Conservation (phyloP, 2,329 filamentous ascomycete species). For the Colletotrichum eremochloae region DNA sequence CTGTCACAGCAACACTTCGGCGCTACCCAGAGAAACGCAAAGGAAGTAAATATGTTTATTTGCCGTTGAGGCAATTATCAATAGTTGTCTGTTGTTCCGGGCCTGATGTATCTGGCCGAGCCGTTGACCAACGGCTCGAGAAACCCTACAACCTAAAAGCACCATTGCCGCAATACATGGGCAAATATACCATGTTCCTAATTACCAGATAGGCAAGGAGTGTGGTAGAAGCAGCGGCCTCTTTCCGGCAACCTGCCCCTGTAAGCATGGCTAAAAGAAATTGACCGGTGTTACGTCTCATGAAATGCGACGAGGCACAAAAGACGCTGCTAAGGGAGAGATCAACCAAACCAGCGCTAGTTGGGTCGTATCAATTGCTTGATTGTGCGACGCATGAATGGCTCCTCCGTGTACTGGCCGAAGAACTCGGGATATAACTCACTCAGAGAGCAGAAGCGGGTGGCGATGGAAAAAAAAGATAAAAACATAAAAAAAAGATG, state of each 20-base stretch:
- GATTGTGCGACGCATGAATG: background rate
- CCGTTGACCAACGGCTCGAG: background rate
- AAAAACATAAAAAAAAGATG: background rate
- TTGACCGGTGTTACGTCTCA: background rate
- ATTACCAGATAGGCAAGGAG: background rate
- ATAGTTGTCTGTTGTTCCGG: background rate
- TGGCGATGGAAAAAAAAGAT: background rate
- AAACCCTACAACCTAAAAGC: background rate
- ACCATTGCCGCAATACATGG: background rate
- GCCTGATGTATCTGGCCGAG: background rate
- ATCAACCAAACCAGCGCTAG: background rate
- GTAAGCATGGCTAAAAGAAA: background rate
- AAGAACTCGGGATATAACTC: background rate
- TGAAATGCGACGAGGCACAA: background rate
- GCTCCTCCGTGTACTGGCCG: background rate
- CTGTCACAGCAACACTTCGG: background rate
- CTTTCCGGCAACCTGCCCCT: background rate
- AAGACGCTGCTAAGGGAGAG: background rate
- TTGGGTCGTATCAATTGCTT: background rate
- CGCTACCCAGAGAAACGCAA: background rate
- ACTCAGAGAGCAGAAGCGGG: background rate
- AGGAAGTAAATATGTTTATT: background rate
- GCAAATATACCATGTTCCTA: rapidly evolving
- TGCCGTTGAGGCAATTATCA: background rate
- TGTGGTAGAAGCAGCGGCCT: background rate